Percentiles rank a stretch among this genome's conserved stretches.
Conservation (phyloP, 768 basidiomycete genomes). For the Podaxis sp. region DNA sequence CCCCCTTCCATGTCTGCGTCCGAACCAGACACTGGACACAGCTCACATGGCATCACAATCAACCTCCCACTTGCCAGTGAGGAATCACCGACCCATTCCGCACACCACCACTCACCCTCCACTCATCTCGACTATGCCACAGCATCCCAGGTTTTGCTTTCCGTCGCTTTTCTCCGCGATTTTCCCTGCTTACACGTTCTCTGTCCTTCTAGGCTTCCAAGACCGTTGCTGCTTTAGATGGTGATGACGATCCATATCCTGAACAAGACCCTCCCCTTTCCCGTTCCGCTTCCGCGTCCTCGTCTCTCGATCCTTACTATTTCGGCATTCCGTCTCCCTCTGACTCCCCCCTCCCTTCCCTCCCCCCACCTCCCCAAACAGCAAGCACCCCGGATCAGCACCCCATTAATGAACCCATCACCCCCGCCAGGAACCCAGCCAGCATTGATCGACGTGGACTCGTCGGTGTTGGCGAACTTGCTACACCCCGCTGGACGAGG, state of each 20-base stretch:
- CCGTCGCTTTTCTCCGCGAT: constrained; percentile 17
- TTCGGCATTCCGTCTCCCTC: constrained; percentile 72
- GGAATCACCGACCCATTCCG: no score
- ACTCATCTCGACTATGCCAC: constrained; percentile 29
- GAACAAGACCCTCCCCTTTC: constrained; percentile 51
- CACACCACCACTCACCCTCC: constrained; percentile 17
- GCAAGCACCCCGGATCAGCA: constrained; percentile 65
- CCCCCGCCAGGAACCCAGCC: constrained; percentile 76
- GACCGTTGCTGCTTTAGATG: constrained; percentile 25
- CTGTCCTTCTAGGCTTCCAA: not conserved
- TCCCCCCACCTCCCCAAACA: constrained; percentile 40
- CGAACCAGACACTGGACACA: not conserved
- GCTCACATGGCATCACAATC: constrained; percentile 32
- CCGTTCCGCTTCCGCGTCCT: constrained; percentile 74
- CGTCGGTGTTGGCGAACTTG: constrained; percentile 92
- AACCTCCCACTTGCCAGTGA: constrained; percentile 16
- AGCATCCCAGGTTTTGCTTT: constrained; percentile 32
- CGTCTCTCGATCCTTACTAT: constrained; percentile 88
- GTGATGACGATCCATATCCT: constrained; percentile 33
- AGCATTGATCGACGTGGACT: constrained; percentile 83
- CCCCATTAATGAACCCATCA: constrained; percentile 52
- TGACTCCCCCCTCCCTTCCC: constrained; percentile 61
- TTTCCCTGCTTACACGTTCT: not conserved
- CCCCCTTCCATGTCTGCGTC: constrained; percentile 11
- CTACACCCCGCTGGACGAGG: constrained; percentile 92